Evolutionary conservation across 225 moss, liverwort and hornwort genomes (phyloP), one percentile per base, ranked within the genome.

Genomic region (Anthoceros angustus): DNA sequence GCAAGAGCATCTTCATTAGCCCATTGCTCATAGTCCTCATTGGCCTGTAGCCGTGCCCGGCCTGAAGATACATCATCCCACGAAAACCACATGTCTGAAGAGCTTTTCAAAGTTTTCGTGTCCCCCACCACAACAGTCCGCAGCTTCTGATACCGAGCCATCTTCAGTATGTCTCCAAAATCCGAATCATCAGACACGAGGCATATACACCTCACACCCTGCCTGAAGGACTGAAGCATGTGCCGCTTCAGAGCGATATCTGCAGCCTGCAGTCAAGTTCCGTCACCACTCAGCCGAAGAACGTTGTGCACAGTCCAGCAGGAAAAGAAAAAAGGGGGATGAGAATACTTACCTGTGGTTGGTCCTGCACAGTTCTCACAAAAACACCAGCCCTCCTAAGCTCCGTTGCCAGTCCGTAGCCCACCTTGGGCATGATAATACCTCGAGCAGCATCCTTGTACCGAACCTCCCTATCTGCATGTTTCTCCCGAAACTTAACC

Each of bases 51-150:
- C 61, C 69, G 74, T 12, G 89, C 86, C 71, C 77, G 76, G 20
- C 93, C 93, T n/a, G 84, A 83, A 18, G 86, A 86, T 68, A 93
- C 90, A 50, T 90, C 87, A 23, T 86, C 84, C 93, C 93, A 93
- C 8, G 85, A 86, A 50, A 93, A 87, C 8, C 78, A 77, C 10
- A 79, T 64, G n/a, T 90, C 82, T 45, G 87, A 84, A 46, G 74
- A 72, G 18, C 74, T 77, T 68, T 76, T 90, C 75, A 90, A 64
- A 25, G 79, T 84, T 71, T 76, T 67, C 10, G 86, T 86, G 42
- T 93, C 87, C 7, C 93, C 93, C 9, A 93, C 75, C 5, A 86
- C 87, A 41, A 90, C 80, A n/a, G 83, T 90, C 64, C 72, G 84
- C 66, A 93, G 67, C 6, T 71, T 72, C 63, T 80, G 80, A 64